These are phyloP conservation scores for Mycocentrospora acerina DNA, from an alignment of 2,329 filamentous ascomycete genomes.

Conservation along the genomic window DNA sequence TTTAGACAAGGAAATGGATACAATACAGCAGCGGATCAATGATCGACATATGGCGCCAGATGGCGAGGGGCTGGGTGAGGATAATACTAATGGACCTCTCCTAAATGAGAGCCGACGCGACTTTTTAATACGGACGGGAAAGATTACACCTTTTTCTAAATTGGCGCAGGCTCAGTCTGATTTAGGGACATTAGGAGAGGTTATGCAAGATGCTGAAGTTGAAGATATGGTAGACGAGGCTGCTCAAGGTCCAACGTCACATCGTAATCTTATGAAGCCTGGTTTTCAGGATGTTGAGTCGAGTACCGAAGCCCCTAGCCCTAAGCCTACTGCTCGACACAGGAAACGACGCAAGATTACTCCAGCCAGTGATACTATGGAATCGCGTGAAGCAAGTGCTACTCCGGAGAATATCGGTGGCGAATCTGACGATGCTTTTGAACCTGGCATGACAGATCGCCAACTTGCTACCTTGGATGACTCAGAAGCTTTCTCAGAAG, in stretches of 20 bases:
- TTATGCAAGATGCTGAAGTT: slow-evolving; percentile 79
- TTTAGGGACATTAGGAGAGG: slow-evolving; percentile 71
- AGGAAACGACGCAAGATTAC: slow-evolving; percentile 42
- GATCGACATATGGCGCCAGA: slow-evolving; percentile 65
- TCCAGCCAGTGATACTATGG: slow-evolving; percentile 8
- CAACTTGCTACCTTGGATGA: slow-evolving; percentile 42
- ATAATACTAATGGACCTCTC: slow-evolving; percentile 60
- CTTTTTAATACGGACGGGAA: slow-evolving; percentile 90
- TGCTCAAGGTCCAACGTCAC: slow-evolving; percentile 44
- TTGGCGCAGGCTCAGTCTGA: slow-evolving; percentile 66
- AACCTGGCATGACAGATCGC: slow-evolving; percentile 44
- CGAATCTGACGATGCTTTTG: slow-evolving; percentile 46
- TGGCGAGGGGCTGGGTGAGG: slow-evolving; percentile 44
- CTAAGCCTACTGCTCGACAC: slow-evolving; percentile 30
- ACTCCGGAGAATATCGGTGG: slow-evolving; percentile 23
- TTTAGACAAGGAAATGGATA: slow-evolving; percentile 70
- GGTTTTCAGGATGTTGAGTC: slow-evolving; percentile 45
- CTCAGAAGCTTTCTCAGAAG: slow-evolving; percentile 39
- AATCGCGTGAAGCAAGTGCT: slow-evolving; percentile 19
- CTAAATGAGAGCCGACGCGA: slow-evolving; percentile 83
- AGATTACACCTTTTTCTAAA: slow-evolving; percentile 93
- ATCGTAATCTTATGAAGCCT: slow-evolving; percentile 52
- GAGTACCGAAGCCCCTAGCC: slow-evolving; percentile 35
- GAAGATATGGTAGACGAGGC: slow-evolving; percentile 56
- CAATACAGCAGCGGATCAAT: slow-evolving; percentile 80